These are phyloP conservation scores for Sugiyamaella floridensis DNA, from an alignment of 805 yeast genomes.

Conservation along the genomic window DNA sequence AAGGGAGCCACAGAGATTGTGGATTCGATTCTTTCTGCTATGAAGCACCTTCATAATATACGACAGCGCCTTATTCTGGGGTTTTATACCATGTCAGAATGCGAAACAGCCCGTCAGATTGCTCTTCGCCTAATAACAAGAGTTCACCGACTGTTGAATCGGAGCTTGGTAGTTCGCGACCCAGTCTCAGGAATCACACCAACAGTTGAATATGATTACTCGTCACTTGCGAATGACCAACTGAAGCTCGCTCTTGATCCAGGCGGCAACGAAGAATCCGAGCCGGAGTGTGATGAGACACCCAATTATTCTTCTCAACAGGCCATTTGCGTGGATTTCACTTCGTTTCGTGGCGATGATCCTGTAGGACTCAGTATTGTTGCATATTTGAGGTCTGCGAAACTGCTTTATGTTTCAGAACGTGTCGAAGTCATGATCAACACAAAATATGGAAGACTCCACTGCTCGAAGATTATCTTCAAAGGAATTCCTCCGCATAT, in stretches of 20 bases:
- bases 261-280: not conserved
- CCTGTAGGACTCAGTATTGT: not conserved
- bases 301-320: not conserved
- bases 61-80: constrained; percentile 21
- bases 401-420: not conserved
- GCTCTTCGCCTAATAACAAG: constrained; percentile 29
- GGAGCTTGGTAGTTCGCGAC: constrained; percentile 29
- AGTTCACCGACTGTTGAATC: constrained; percentile 27
- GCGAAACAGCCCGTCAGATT: constrained; percentile 21
- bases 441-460: not conserved
- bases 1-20: constrained; percentile 24
- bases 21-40: constrained; percentile 20
- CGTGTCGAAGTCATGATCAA: not conserved
- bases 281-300: not conserved
- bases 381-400: not conserved
- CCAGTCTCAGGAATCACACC: constrained; percentile 16
- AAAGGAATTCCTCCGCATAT: constrained; percentile 60
- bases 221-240: not conserved
- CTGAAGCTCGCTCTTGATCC: not conserved
- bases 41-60: constrained; percentile 23
- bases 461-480: constrained; percentile 56
- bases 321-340: not conserved
- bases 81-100: constrained; percentile 25
- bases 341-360: not conserved
- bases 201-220: not conserved